Evolutionary conservation across 2,329 filamentous ascomycete species (phyloP).

Genomic region (Colletotrichum gloeosporioides): DNA sequence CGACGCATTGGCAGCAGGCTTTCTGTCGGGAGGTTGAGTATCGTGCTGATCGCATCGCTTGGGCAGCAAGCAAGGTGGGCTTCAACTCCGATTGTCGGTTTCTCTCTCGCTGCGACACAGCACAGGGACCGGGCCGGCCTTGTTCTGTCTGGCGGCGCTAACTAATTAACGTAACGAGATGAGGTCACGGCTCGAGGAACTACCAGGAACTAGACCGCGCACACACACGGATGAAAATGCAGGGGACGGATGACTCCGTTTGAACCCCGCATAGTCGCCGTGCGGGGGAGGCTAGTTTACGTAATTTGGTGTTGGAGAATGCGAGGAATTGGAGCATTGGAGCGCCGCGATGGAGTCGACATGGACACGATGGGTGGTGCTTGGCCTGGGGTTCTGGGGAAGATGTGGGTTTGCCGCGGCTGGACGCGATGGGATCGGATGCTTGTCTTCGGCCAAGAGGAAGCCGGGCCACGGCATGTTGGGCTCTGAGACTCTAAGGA

Average conservation of each 20-base stretch:
- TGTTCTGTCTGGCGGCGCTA: neutral
- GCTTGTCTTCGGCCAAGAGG: neutral
- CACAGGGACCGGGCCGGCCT: neutral
- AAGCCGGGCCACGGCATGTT: neutral
- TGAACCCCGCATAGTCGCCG: neutral
- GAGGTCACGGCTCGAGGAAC: neutral
- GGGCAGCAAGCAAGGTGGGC: neutral
- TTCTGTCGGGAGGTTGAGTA: constrained; percentile 45
- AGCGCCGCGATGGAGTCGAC: neutral
- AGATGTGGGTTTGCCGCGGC: neutral
- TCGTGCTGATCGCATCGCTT: constrained; percentile 23
- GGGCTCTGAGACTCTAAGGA: neutral
- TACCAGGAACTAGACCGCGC: neutral
- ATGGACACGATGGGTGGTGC: neutral
- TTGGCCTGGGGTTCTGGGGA: neutral
- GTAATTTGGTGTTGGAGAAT: neutral
- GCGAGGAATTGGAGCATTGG: neutral
- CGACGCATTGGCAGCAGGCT: constrained; percentile 40
- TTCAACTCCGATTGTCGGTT: neutral
- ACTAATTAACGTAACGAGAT: neutral
- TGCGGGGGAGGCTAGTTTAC: neutral
- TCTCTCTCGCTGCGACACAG: neutral
- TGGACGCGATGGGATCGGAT: neutral
- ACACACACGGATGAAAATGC: neutral
- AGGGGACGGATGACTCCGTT: neutral